Evolutionary conservation across 2,329 filamentous ascomycete species (phyloP), one percentile per base, ranked within the genome.

Genomic region (Drechslera avenae): DNA sequence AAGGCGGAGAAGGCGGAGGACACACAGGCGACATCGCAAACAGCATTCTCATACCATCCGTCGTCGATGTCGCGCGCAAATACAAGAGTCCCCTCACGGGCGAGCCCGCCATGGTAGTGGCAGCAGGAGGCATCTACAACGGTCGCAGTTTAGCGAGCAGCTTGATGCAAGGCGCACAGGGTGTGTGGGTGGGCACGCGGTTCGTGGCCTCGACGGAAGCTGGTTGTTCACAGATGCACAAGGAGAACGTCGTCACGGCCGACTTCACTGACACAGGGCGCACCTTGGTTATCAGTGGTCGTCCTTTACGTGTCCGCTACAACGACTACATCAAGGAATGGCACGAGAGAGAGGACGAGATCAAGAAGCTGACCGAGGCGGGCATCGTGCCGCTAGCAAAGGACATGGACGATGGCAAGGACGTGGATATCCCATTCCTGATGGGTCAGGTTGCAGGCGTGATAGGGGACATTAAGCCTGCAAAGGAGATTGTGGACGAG

Each of bases 401-500:
- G 68, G 93, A 97, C 69, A 79, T 96, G 66, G 90, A 96, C 41
- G 81, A 91, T 46, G 89, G 88, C 1, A 87, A 86, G 47, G 91
- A 96, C 33, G 78, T 96, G 10, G 93, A 97, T 67, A 79, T 89
- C 48, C 93, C 93, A 10, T 91, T 93, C 74, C 71, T 97, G 67
- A 97, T 97, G 93, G 93, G 93, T 1, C 91, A 96, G 77, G 92
- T 97, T 7, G 89, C 91, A 1, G 92, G 89, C 1, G 82, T 86
- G 1, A 89, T 97, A 50, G 74, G 78, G 28, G 85, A 87, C 60
- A 84, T 97, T 52, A 86, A 94, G 78, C 91, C 92, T 0, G 93
- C 93, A 0, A 83, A 79, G 39, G 82, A 87, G 58, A 96, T 97
- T 76, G 86, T 97, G n/a, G 83, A 86, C 54, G 91, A 95, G 60